phyloP scores from a whole-genome alignment of 176 grass and related monocot species.

The Chloris gayana region DNA sequence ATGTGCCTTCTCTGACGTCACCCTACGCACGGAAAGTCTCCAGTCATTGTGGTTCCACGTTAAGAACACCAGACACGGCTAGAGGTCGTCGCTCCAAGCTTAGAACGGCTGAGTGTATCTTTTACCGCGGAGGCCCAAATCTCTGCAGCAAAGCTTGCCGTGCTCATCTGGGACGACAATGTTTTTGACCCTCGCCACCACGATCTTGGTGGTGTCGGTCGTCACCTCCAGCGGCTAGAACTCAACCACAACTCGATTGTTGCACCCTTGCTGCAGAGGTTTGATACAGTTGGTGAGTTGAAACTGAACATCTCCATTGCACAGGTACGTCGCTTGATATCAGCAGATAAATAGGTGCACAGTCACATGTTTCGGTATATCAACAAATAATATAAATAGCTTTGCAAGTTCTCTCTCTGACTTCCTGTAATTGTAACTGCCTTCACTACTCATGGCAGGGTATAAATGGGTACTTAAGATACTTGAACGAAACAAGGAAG shows the following conservation, averaged over 20 bases:
- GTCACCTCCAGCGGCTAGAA: neutral
- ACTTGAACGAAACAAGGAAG: neutral
- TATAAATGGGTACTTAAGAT: neutral
- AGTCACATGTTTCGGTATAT: no score
- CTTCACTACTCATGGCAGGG: neutral
- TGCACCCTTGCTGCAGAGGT: neutral
- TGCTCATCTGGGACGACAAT: neutral
- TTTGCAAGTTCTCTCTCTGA: no score
- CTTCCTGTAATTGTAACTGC: neutral
- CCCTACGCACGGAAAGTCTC: neutral
- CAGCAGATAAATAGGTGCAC: no score
- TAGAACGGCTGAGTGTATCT: neutral
- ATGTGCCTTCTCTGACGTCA: neutral
- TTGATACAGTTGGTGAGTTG: neutral
- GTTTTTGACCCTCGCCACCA: neutral
- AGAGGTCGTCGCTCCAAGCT: neutral
- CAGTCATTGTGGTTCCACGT: neutral
- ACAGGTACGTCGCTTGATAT: neutral
- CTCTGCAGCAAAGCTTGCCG: neutral
- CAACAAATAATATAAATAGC: no score
- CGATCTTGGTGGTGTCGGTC: neutral
- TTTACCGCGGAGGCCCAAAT: neutral
- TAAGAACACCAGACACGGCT: neutral
- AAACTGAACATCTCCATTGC: neutral
- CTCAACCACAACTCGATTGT: fast-evolving